A percentile compares a stretch with the other conserved stretches of the same genome.
Conservation (phyloP, 2,329 filamentous ascomycete species). For the Penicillium sp. region DNA sequence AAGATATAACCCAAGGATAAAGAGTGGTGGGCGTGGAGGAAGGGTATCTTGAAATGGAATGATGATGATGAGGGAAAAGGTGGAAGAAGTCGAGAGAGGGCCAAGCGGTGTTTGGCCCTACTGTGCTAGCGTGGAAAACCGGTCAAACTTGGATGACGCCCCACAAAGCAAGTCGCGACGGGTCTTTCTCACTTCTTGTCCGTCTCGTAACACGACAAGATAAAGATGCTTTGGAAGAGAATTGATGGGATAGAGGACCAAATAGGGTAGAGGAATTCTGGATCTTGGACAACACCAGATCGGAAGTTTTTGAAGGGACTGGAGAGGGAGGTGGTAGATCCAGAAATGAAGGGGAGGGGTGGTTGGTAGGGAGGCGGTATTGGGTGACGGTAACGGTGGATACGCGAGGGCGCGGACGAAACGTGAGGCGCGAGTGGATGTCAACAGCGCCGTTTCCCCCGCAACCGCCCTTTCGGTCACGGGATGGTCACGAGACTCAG, state of each 20-base stretch:
- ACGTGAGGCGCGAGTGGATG: slow-evolving; percentile 22
- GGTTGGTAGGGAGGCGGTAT: slow-evolving; percentile 20
- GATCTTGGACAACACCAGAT: slow-evolving; percentile 3
- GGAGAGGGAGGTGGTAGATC: slow-evolving; percentile 23
- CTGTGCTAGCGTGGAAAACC: slow-evolving; percentile 45
- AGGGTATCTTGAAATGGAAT: slow-evolving; percentile 35
- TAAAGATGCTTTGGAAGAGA: slow-evolving; percentile 3
- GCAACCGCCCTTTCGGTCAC: slow-evolving; percentile 51
- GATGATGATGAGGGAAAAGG: slow-evolving; percentile 34
- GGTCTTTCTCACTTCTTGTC: slow-evolving; percentile 1
- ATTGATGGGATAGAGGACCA: slow-evolving; percentile 7
- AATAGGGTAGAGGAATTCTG: slow-evolving; percentile 19
- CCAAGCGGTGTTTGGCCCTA: slow-evolving; percentile 49
- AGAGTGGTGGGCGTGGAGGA: slow-evolving; percentile 19
- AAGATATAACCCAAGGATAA: slow-evolving; percentile 21
- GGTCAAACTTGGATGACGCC: slow-evolving; percentile 39
- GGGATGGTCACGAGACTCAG: slow-evolving; percentile 11
- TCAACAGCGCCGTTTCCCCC: slow-evolving; percentile 42
- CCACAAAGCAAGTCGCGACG: slow-evolving; percentile 43
- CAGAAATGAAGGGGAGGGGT: slow-evolving; percentile 30
- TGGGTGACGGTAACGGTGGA: slow-evolving; percentile 25
- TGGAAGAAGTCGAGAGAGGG: slow-evolving; percentile 41
- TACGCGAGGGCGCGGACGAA: slow-evolving; percentile 26
- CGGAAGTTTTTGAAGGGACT: not conserved
- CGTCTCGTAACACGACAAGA: not conserved